These are phyloP conservation scores for Pleurotus cornucopiae DNA, from an alignment of 768 basidiomycete species.

Conservation along the genomic window DNA sequence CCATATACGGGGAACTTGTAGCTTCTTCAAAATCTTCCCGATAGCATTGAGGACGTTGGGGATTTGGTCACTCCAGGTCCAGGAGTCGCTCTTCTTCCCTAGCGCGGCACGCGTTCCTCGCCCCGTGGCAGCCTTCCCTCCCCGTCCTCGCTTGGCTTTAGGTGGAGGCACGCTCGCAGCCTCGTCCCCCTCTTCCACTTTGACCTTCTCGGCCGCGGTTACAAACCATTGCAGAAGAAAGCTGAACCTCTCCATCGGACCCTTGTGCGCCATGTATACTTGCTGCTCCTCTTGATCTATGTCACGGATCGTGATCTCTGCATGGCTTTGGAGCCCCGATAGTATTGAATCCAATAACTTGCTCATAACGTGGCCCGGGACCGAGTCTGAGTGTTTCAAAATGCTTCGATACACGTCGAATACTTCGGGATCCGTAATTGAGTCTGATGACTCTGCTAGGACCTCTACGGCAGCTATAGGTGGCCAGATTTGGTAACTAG, in stretches of 20 bases:
- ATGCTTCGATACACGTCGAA: conserved; percentile 83
- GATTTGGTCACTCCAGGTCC: conserved; percentile 81
- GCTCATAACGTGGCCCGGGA: conserved; percentile 65
- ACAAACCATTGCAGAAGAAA: conserved; percentile 95
- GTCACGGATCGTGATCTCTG: conserved; percentile 69
- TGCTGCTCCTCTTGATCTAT: conserved; percentile 67
- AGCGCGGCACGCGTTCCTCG: conserved; percentile 32
- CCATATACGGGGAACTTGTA: conserved; percentile 81
- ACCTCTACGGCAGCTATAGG: conserved; percentile 69
- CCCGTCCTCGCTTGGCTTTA: conserved; percentile 54
- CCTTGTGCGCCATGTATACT: conserved; percentile 57
- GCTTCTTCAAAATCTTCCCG: conserved; percentile 58
- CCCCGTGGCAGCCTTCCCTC: conserved; percentile 46
- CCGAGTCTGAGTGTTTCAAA: conserved; percentile 66
- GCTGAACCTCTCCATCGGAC: conserved; percentile 84
- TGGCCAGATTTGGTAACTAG: too few species aligned
- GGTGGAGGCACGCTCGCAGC: conserved; percentile 39
- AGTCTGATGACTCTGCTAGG: conserved; percentile 74
- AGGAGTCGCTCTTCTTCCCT: conserved; percentile 44
- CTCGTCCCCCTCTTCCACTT: conserved; percentile 43
- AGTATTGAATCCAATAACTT: conserved; percentile 86
- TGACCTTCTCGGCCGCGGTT: conserved; percentile 72
- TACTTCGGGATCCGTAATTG: conserved; percentile 59
- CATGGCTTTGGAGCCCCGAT: conserved; percentile 68
- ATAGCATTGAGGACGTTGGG: conserved; percentile 66